Conservation (phyloP, 352 stramenopile species). For the Phytophthora hybrid region DNA sequence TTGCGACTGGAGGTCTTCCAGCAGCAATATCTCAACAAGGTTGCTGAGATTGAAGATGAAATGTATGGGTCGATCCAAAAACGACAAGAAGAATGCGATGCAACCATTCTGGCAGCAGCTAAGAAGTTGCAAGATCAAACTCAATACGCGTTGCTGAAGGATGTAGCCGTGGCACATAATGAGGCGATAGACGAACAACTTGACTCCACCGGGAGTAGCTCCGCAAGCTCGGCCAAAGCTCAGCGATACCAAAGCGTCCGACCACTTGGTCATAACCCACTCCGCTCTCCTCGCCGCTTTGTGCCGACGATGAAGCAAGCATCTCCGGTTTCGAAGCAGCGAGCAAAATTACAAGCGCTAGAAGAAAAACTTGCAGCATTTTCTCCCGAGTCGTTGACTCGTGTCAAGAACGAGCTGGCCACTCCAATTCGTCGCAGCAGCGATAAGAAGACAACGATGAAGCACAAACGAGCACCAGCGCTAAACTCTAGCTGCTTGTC, state of each 20-base stretch:
- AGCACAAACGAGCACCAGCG: constrained; percentile 7
- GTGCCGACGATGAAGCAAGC: constrained; percentile 14
- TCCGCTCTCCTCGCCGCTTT: constrained; percentile 6
- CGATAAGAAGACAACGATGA: background rate
- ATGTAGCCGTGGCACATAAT: constrained; percentile 21
- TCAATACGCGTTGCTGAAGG: constrained; percentile 36
- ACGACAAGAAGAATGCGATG: constrained; percentile 49
- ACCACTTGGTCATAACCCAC: constrained; percentile 8
- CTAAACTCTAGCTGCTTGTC: background rate
- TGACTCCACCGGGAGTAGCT: constrained; percentile 23
- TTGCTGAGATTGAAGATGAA: constrained; percentile 62
- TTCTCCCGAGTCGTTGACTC: constrained; percentile 55
- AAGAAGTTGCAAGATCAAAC: constrained; percentile 62
- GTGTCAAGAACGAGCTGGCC: constrained; percentile 40
- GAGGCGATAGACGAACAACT: constrained; percentile 13
- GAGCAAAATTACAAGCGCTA: constrained; percentile 61
- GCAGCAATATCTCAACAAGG: constrained; percentile 66
- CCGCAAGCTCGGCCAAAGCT: constrained; percentile 18
- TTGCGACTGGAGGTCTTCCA: constrained; percentile 70
- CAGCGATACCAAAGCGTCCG: constrained; percentile 4
- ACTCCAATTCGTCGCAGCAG: constrained; percentile 6
- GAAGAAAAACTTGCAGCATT: constrained; percentile 66
- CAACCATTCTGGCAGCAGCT: constrained; percentile 45
- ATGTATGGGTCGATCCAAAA: constrained; percentile 59
- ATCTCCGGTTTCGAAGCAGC: constrained; percentile 60